Percentiles rank a stretch among this genome's conserved stretches.
Evolutionary conservation across 2,329 filamentous ascomycete species (phyloP).

Genomic region (Bisporella sp.): DNA sequence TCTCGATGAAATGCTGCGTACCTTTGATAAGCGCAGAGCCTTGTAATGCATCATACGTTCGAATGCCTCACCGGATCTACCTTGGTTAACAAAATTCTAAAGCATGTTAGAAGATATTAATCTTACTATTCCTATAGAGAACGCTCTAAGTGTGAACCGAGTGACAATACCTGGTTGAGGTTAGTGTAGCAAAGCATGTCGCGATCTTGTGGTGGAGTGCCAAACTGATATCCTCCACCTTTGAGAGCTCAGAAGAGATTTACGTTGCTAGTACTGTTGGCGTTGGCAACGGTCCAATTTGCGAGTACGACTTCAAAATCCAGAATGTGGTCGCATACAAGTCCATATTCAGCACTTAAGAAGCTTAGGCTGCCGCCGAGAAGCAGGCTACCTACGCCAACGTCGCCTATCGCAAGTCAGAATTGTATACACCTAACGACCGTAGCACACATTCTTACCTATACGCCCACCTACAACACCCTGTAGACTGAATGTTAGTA

Average conservation of each 20-base stretch:
- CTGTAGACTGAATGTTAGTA: not conserved
- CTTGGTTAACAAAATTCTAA: not conserved
- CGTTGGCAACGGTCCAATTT: constrained; percentile 15
- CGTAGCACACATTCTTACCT: not conserved
- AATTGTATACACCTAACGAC: constrained; percentile 8
- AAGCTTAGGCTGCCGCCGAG: constrained; percentile 20
- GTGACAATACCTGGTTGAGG: constrained; percentile 27
- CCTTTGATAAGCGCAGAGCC: constrained; percentile 35
- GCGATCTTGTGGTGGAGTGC: not conserved
- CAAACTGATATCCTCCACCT: constrained; percentile 21
- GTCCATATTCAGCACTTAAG: constrained; percentile 33
- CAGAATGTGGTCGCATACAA: constrained; percentile 39
- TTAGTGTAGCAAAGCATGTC: not conserved
- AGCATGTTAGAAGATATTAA: not conserved
- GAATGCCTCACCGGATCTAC: constrained; percentile 32
- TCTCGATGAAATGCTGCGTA: constrained; percentile 47
- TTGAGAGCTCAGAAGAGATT: constrained; percentile 21
- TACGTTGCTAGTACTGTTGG: constrained; percentile 12
- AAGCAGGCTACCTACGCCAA: constrained; percentile 38
- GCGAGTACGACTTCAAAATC: constrained; percentile 34
- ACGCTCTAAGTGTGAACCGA: constrained; percentile 25
- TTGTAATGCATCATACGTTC: constrained; percentile 26
- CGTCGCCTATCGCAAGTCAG: constrained; percentile 23
- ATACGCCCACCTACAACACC: constrained; percentile 25
- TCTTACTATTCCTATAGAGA: constrained; percentile 24